Evolutionary conservation across 73 alveolate species (phyloP).

Genomic region (Paramecium pentaurelia): DNA sequence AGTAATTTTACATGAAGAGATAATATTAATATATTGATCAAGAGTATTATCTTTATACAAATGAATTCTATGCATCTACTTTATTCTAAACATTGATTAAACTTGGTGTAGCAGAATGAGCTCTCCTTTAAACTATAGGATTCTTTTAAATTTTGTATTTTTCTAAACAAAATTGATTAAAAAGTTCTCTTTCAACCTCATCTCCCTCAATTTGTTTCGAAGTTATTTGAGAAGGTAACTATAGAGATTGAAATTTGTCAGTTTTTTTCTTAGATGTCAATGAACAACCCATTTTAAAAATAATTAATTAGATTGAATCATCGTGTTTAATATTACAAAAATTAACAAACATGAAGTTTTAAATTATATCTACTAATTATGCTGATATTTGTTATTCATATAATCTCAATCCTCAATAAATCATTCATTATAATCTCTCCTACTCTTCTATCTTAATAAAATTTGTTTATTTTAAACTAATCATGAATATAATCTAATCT

Average conservation of each 20-base stretch:
- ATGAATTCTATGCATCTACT: background rate
- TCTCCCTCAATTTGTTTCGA: background rate
- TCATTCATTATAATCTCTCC: background rate
- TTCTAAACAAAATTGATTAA: background rate
- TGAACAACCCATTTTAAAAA: background rate
- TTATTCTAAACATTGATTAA: background rate
- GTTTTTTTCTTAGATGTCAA: background rate
- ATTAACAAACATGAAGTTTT: background rate
- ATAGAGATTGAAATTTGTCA: background rate
- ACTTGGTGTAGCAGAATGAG: constrained; percentile 5
- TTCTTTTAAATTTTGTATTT: background rate
- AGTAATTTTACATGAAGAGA: background rate
- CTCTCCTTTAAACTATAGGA: background rate
- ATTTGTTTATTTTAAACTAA: background rate
- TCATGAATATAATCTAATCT: background rate
- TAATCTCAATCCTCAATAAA: background rate
- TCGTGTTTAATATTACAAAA: background rate
- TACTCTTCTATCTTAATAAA: background rate
- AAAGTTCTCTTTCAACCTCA: background rate
- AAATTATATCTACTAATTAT: background rate
- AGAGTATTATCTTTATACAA: background rate
- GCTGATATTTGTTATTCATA: background rate
- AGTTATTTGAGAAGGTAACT: background rate
- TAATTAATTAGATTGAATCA: background rate
- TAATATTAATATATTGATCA: background rate